Base-by-base conservation (phyloP, 164 flowering plant genomes). In the Vitis cinerea region DNA sequence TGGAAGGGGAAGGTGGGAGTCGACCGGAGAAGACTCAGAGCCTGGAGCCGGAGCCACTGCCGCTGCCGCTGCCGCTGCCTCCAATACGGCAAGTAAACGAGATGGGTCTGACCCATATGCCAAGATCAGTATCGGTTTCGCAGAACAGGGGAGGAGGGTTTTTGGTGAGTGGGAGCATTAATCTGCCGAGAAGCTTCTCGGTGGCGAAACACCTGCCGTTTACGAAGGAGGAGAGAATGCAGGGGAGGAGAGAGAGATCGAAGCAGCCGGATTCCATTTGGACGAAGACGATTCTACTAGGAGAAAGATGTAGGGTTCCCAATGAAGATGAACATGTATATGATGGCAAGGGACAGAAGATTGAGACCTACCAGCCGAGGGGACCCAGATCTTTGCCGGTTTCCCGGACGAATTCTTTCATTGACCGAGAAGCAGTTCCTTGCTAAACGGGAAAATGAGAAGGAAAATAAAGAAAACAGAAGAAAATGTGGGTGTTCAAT, bases 281-380 rank as follows among this genome's bases (percentile, higher is more conserved):
- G 91, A 88, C 47, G 69, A 93, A 90, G 76, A 78, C 83, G 2
- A 93, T 93, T 13, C 85, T 92, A 23, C 65, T 92, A 15, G 96
- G 98, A 10, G 94, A 92, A 73, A 90, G 69, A 68, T 88, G 93
- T 65, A 83, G 68, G 70, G 84, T 86, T 2, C 85, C 88, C 0
- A 78, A 71, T 9, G 85, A 87, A 6, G 93, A 84, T 2, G 89
- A 83, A 1, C 89, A 82, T 14, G 71, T 85, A 10, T 81, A 74
- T 11, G 88, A 87, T 17, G 83, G 72, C 0, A 81, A 82, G 13
- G 91, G 95, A 0, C 74, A 79, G 9, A 77, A 74, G 50, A 50
- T 87, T 10, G 49, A 83, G 8, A 62, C 89, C 2, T 81, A 72
- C 27, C 83, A 76, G 49, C 72, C 71, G 0, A 81, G 53, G 53